These are phyloP conservation scores for Cinnamomum chago DNA, from an alignment of 164 flowering plant genomes.

Conservation along the genomic window DNA sequence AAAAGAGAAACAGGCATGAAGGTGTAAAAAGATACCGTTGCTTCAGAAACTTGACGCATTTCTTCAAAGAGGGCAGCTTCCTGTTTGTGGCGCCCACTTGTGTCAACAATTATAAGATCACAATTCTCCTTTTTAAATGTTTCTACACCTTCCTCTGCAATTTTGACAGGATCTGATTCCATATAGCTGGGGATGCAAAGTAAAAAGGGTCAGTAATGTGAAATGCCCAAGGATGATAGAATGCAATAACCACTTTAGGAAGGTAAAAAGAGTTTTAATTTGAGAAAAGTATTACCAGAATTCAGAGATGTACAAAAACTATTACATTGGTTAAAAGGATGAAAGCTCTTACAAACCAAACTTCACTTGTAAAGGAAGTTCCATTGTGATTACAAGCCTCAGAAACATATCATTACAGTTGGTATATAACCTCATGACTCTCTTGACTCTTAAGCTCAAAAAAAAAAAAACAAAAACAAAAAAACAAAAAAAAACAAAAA, in stretches of 20 bases:
- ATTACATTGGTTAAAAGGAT: neutral
- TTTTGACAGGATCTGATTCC: conserved; percentile 96
- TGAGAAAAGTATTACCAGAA: neutral
- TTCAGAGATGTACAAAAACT: neutral
- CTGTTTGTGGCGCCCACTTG: conserved; percentile 99
- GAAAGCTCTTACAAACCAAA: too few relatives aligned
- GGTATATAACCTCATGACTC: neutral
- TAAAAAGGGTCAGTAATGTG: neutral
- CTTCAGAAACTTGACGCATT: conserved; percentile 98
- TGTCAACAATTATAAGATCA: conserved; percentile 96
- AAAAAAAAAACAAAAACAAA: too few relatives aligned
- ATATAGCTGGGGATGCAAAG: conserved; percentile 57
- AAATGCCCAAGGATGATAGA: neutral
- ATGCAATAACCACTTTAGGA: neutral
- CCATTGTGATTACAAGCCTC: neutral
- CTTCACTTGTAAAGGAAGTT: neutral
- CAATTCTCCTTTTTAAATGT: conserved; percentile 88
- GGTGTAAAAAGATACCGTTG: conserved; percentile 53
- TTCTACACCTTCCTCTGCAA: conserved; percentile 97
- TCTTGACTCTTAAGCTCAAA: neutral
- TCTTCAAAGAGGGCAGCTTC: conserved; percentile 98
- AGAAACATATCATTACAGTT: neutral
- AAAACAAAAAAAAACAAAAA: too few relatives aligned
- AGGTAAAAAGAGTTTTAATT: neutral
- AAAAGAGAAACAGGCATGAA: neutral